phyloP scores from a whole-genome alignment of 805 yeast species.

The Candida hispaniensis region DNA sequence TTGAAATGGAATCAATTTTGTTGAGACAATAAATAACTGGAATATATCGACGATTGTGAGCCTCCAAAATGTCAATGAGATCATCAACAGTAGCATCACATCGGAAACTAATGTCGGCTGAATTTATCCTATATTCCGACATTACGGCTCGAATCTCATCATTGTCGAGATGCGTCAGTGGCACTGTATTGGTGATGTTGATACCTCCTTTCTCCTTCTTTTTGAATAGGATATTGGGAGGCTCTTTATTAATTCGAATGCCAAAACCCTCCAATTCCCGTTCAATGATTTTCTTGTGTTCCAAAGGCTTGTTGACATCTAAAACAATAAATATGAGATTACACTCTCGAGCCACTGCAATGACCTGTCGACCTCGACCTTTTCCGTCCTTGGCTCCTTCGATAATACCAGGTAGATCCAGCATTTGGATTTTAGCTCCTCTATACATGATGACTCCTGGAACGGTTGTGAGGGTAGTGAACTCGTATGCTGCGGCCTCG shows the following conservation, averaged over 20 bases:
- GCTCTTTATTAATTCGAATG: constrained; percentile 78
- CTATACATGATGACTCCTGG: constrained; percentile 93
- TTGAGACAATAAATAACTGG: constrained; percentile 93
- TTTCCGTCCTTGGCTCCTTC: constrained; percentile 98
- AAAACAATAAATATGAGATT: constrained; percentile 84
- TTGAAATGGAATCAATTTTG: constrained; percentile 89
- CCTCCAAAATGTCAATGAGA: constrained; percentile 86
- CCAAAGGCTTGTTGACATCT: constrained; percentile 93
- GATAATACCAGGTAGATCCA: constrained; percentile 93
- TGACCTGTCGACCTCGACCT: constrained; percentile 97
- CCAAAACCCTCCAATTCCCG: constrained; percentile 96
- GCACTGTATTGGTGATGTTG: constrained; percentile 85
- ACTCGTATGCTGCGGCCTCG: constrained; percentile 95
- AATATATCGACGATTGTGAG: constrained; percentile 79
- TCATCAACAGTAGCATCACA: constrained; percentile 98
- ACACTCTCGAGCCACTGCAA: constrained; percentile 98
- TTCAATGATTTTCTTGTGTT: constrained; percentile 88
- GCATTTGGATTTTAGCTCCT: constrained; percentile 98
- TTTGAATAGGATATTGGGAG: constrained; percentile 85
- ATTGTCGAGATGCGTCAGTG: constrained; percentile 78
- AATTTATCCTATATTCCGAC: constrained; percentile 87
- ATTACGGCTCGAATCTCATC: constrained; percentile 95
- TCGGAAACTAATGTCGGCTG: constrained; percentile 92
- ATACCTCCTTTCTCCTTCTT: constrained; percentile 96
- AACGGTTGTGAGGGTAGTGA: constrained; percentile 93